Evolutionary conservation across 345 rosid genomes (phyloP).

Genomic region (Populus tremula): DNA sequence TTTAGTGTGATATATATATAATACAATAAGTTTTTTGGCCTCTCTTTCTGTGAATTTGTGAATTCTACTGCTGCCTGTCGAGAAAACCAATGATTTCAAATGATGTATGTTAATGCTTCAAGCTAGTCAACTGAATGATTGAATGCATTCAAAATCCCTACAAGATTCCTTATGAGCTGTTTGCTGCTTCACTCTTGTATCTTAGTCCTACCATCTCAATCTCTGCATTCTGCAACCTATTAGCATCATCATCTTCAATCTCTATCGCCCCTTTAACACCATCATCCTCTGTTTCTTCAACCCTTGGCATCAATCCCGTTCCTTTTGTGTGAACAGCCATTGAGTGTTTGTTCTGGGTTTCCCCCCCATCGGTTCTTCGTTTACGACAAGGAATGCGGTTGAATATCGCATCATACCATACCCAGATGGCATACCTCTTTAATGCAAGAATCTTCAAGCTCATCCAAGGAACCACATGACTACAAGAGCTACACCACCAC

Average conservation of each 20-base stretch:
- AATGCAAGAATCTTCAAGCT: too few species aligned
- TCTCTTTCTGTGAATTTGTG: not conserved
- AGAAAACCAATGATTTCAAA: too few species aligned
- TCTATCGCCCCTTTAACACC: too few species aligned
- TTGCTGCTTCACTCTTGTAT: not conserved
- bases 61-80: not conserved
- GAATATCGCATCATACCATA: not conserved
- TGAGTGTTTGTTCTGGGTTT: too few species aligned
- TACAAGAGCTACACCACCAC: not conserved
- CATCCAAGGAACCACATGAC: not conserved
- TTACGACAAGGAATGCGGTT: not conserved
- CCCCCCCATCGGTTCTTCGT: too few species aligned
- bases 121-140: too few species aligned
- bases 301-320: not conserved
- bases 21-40: constrained; percentile 4
- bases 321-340: not conserved
- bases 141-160: too few species aligned
- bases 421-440: not conserved
- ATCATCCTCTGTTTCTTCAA: too few species aligned
- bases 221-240: not conserved
- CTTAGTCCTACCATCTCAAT: not conserved
- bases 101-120: too few species aligned
- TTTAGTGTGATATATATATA: not conserved
- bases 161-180: too few species aligned
- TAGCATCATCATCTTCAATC: too few species aligned